Evolutionary conservation across 2,329 filamentous ascomycete genomes (phyloP).

Genomic region (Cordyceps cicadae): DNA sequence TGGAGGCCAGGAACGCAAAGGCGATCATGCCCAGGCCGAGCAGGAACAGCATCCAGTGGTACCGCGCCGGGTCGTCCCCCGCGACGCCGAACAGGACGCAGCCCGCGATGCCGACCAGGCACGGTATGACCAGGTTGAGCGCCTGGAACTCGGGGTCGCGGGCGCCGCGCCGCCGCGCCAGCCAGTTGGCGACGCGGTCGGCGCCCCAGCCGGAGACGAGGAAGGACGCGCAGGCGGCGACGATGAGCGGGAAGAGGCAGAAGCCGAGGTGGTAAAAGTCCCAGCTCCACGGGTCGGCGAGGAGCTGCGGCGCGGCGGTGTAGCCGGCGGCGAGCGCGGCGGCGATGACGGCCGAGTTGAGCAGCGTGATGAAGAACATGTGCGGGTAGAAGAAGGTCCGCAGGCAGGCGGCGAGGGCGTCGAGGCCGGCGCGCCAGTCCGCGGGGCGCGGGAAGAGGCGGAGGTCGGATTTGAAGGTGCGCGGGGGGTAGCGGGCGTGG

Average conservation of each 20-base stretch:
- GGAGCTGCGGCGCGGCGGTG: constrained; percentile 17
- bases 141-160: constrained; percentile 28
- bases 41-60: constrained; percentile 22
- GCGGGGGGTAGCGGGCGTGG: constrained; percentile 18
- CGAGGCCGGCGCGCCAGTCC: constrained; percentile 19
- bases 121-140: constrained; percentile 23
- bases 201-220: constrained; percentile 23
- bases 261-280: constrained; percentile 23
- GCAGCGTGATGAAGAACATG: constrained; percentile 24
- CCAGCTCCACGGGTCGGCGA: constrained; percentile 22
- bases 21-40: constrained; percentile 21
- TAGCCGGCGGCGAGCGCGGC: constrained; percentile 20
- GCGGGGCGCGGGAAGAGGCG: constrained; percentile 24
- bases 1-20: constrained; percentile 21
- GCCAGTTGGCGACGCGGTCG: constrained; percentile 20
- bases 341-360: constrained; percentile 24
- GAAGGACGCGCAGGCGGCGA: constrained; percentile 15
- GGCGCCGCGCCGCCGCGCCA: constrained; percentile 21
- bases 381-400: constrained; percentile 26
- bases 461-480: constrained; percentile 24
- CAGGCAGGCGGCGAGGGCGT: constrained; percentile 20
- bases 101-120: constrained; percentile 21
- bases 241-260: constrained; percentile 19
- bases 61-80: constrained; percentile 15
- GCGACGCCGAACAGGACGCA: constrained; percentile 25